Percentiles rank a stretch among this genome's conserved stretches.
phyloP scores from a whole-genome alignment of 345 rosid genomes.

The Barbarea vulgaris region DNA sequence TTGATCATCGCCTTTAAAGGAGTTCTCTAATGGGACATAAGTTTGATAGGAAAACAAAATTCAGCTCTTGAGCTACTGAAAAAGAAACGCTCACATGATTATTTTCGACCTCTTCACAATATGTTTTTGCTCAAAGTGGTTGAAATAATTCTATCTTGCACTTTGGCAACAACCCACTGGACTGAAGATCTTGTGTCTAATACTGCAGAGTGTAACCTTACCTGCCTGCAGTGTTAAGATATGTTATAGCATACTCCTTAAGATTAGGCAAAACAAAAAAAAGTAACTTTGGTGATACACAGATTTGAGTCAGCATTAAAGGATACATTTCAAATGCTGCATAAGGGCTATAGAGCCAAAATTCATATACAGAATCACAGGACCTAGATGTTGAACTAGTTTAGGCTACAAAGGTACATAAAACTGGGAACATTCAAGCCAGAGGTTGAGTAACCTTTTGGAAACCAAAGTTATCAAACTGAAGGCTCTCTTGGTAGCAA shows the following conservation, averaged over 20 bases:
- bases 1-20: too few relatives aligned
- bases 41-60: too few relatives aligned
- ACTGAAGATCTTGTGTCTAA: slow-evolving; percentile 56
- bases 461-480: neutral
- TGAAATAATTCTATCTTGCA: slow-evolving; percentile 66
- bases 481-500: neutral
- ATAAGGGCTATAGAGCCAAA: too few relatives aligned
- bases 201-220: slow-evolving; percentile 44
- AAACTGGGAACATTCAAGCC: slow-evolving; percentile 6
- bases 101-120: slow-evolving; percentile 55
- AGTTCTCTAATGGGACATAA: too few relatives aligned
- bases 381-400: neutral
- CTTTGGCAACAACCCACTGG: slow-evolving; percentile 67
- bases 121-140: slow-evolving; percentile 61
- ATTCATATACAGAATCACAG: too few relatives aligned
- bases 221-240: slow-evolving; percentile 52
- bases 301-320: too few relatives aligned
- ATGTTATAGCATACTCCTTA: slow-evolving; percentile 13
- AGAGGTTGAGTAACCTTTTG: slow-evolving; percentile 19
- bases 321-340: too few relatives aligned
- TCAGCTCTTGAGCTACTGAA: too few relatives aligned
- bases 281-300: neutral
- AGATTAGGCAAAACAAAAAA: neutral
- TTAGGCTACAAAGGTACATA: slow-evolving; percentile 15
- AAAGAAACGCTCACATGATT: too few relatives aligned